phyloP scores from a whole-genome alignment of 495 filamentous ascomycete species.

The Lophiostoma macrostomum region DNA sequence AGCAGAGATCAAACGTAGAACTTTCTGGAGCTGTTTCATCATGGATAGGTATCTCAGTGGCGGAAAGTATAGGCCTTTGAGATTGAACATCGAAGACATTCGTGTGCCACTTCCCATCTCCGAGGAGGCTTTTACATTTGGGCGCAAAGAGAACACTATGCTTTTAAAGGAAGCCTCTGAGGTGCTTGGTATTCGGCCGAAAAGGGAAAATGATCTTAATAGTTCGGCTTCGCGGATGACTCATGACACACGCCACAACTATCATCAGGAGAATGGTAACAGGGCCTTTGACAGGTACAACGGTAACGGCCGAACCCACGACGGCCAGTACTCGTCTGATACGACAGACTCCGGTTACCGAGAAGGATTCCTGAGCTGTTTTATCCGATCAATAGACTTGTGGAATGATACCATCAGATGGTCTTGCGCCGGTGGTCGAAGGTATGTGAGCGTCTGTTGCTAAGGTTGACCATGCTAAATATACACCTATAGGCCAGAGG shows the following conservation, averaged over 20 bases:
- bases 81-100: conserved; percentile 65
- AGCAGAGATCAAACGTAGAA: conserved; percentile 76
- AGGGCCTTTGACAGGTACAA: no score
- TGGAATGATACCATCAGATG: conserved; percentile 77
- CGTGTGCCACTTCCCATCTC: conserved; percentile 65
- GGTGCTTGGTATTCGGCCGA: conserved; percentile 21
- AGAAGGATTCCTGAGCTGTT: conserved; percentile 70
- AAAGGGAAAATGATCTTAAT: conserved; percentile 28
- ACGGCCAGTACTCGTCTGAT: neutral
- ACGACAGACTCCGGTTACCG: conserved; percentile 47
- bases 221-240: no score
- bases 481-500: conserved; percentile 37
- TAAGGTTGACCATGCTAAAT: neutral
- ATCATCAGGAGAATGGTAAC: no score
- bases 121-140: conserved; percentile 64
- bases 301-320: no score
- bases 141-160: conserved; percentile 55
- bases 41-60: conserved; percentile 76
- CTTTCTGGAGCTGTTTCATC: conserved; percentile 83
- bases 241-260: no score
- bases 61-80: conserved; percentile 69
- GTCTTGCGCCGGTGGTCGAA: conserved; percentile 69
- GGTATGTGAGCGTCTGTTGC: conserved; percentile 37
- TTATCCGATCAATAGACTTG: conserved; percentile 72
- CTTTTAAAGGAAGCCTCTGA: conserved; percentile 36